Base-by-base conservation (phyloP, 306 rosid genomes). In the Hippophae tibetana region DNA sequence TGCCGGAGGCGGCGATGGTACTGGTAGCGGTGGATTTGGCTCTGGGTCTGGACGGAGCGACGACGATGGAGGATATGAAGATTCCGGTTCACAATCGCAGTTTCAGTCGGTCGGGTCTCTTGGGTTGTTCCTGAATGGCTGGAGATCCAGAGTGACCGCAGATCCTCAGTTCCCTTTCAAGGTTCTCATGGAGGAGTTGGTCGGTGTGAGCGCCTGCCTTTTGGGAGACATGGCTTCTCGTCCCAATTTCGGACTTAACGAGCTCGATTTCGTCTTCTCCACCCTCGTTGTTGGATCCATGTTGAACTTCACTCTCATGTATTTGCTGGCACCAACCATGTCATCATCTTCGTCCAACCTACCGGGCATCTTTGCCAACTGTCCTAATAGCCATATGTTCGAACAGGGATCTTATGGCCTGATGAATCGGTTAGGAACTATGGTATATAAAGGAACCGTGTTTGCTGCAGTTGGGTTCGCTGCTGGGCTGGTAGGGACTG, bases 101-200 rank as follows among this genome's bases (percentile, higher is more conserved):
- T 18, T 18, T 18, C 23, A 18, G 23, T 31, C 38, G 4, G 51
- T 84, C 6, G 97, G 99, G 11, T 26, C 80, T 63, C 26, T 93
- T 42, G 86, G 85, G 45, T 54, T 88, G 13, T 75, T 93, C 27
- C 77, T 93, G 7, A 71, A 52, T 6, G 99, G 99, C 5, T 93
- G 97, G 99, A 82, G 94, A 84, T 86, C 97, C 6, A 63, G 99
- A 71, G 99, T 88, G 52, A 82, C 90, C 6, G 99, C 99, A 11
- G 99, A 93, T 88, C 99, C 99, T 7, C 97, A 93, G 26, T 93
- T 93, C 12, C 89, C 99, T 23, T 93, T 93, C 80, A 93, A 93
- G 87, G 99, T 93, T 53, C 52, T 93, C 52, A 93, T 89, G 85
- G 99, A 93, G 57, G 99, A 88, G 66, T 46, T 93, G 61, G 97